phyloP scores from a whole-genome alignment of 768 basidiomycete genomes.

The Termitomyces sp. region DNA sequence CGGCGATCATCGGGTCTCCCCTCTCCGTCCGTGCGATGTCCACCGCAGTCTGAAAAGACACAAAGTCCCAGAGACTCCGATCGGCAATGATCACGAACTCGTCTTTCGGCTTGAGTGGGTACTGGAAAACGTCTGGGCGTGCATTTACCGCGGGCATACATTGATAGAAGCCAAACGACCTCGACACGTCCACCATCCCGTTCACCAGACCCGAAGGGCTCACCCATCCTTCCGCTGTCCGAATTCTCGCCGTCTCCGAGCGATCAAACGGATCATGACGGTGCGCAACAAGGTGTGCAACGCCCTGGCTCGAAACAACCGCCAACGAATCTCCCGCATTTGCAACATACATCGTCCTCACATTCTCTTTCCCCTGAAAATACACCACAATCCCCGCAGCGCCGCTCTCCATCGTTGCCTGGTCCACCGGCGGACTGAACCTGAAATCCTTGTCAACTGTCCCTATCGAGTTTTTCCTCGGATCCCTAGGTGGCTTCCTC shows the following conservation, averaged over 20 bases:
- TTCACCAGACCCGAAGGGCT: conserved; percentile 88
- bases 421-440: conserved; percentile 29
- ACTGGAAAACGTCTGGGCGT: conserved; percentile 67
- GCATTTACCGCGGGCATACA: conserved; percentile 89
- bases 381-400: conserved; percentile 87
- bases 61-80: conserved; percentile 87
- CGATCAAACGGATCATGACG: conserved; percentile 90
- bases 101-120: conserved; percentile 74
- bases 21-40: conserved; percentile 83
- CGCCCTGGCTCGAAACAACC: conserved; percentile 74
- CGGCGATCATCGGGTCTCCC: conserved; percentile 67
- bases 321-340: conserved; percentile 88
- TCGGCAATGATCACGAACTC: conserved; percentile 97
- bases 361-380: conserved; percentile 50
- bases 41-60: conserved; percentile 92
- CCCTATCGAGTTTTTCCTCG: conserved; percentile 68
- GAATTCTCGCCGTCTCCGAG: conserved; percentile 79
- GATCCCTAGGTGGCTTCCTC: conserved; percentile 2
- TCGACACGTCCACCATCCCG: conserved; percentile 87
- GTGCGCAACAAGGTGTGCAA: conserved; percentile 65
- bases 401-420: conserved; percentile 57
- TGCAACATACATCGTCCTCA: conserved; percentile 73
- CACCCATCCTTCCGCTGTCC: conserved; percentile 90
- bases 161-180: conserved; percentile 91
- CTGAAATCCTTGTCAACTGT: conserved; percentile 37